These are phyloP conservation scores for Sporothrix dimorphospora DNA, from an alignment of 2,329 filamentous ascomycete species.

Conservation along the genomic window DNA sequence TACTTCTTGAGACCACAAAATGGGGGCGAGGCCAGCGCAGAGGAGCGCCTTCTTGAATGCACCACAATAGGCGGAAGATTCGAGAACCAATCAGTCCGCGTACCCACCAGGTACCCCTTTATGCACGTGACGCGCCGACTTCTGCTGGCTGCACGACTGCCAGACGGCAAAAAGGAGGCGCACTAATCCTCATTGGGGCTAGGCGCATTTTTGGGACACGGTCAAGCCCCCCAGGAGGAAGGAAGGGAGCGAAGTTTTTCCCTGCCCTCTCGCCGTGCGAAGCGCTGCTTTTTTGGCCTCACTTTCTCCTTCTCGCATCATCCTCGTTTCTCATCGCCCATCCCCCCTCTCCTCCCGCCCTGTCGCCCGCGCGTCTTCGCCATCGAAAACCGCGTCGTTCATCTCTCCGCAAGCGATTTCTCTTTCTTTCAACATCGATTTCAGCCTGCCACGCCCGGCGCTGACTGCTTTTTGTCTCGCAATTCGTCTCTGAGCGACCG, in stretches of 20 bases:
- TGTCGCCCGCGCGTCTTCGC: slow-evolving; percentile 38
- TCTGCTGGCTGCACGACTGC: neutral
- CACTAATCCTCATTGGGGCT: slow-evolving; percentile 40
- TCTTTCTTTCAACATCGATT: slow-evolving; percentile 30
- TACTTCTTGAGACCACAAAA: slow-evolving; percentile 2
- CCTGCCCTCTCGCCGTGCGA: slow-evolving; percentile 39
- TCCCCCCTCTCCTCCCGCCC: neutral
- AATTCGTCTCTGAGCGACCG: neutral
- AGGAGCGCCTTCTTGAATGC: neutral
- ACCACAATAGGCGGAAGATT: slow-evolving; percentile 14
- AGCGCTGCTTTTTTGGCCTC: slow-evolving; percentile 28
- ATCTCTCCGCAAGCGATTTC: slow-evolving; percentile 41
- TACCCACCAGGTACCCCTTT: slow-evolving; percentile 20
- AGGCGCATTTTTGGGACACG: slow-evolving; percentile 36
- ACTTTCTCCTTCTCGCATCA: slow-evolving; percentile 24
- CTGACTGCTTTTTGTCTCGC: slow-evolving; percentile 16
- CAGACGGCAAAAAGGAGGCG: slow-evolving; percentile 34
- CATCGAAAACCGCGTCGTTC: slow-evolving; percentile 59
- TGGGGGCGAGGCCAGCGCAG: neutral
- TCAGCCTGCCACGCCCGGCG: slow-evolving; percentile 30
- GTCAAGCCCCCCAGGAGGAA: slow-evolving; percentile 43
- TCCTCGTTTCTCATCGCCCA: slow-evolving; percentile 47
- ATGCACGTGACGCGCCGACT: slow-evolving; percentile 11
- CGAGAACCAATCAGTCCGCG: slow-evolving; percentile 24
- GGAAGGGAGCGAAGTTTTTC: slow-evolving; percentile 49